A percentile compares a stretch with the other conserved stretches of the same genome.
These are phyloP conservation scores for Calocera viscosa DNA, from an alignment of 768 basidiomycete genomes.

Conservation along the genomic window DNA sequence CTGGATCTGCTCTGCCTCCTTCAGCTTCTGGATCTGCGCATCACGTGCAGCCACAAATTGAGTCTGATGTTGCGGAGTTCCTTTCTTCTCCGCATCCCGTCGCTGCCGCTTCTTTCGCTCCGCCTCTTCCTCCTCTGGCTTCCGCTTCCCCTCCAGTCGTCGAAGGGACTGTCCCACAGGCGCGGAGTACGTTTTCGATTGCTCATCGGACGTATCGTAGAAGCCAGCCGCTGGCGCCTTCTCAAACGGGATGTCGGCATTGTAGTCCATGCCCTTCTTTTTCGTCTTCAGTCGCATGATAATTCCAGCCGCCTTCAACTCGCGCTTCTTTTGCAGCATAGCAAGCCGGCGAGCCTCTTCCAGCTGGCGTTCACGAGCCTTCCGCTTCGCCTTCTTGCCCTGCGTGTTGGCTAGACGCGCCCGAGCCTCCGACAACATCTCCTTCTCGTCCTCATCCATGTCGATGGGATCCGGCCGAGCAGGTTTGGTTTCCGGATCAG, in stretches of 20 bases:
- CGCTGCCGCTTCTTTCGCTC: conserved; percentile 84
- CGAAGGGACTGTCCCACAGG: conserved; percentile 85
- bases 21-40: conserved; percentile 93
- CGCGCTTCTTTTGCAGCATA: conserved; percentile 92
- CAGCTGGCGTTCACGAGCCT: conserved; percentile 90
- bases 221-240: conserved; percentile 92
- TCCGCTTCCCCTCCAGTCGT: conserved; percentile 90
- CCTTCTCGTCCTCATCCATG: conserved; percentile 99
- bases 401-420: conserved; percentile 97
- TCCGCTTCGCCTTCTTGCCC: conserved; percentile 98
- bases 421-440: conserved; percentile 97
- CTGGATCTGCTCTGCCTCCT: conserved; percentile 93
- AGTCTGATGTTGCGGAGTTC: conserved; percentile 38
- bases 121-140: conserved; percentile 84
- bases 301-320: conserved; percentile 95
- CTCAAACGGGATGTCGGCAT: conserved; percentile 96
- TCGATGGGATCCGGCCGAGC: conserved; percentile 98
- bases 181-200: conserved; percentile 71
- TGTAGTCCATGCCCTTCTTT: conserved; percentile 99
- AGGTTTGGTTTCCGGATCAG: conserved; percentile 96
- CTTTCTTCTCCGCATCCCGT: conserved; percentile 55
- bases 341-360: conserved; percentile 92
- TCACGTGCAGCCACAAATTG: conserved; percentile 96
- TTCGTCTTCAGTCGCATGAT: conserved; percentile 93
- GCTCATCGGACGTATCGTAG: conserved; percentile 92